phyloP scores from a whole-genome alignment of 371 early-diverging fungal species.

The Apophysomyces trapeziformis region DNA sequence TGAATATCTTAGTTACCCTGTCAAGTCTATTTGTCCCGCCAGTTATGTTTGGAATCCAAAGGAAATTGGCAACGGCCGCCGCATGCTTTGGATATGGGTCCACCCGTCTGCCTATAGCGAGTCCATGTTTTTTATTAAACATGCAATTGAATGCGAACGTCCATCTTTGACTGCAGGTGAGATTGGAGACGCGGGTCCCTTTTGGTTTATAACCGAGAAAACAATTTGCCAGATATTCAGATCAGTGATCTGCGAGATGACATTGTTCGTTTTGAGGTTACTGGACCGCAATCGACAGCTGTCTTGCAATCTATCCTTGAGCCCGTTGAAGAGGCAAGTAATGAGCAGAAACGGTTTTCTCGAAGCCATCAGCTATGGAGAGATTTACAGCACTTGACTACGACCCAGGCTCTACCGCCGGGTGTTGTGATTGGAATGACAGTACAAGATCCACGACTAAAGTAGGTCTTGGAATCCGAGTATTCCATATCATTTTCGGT shows the following conservation, averaged over 20 bases:
- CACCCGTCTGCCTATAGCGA: conserved; percentile 64
- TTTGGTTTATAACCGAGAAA: background rate
- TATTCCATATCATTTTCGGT: too few relatives aligned
- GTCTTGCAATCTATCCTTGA: conserved; percentile 64
- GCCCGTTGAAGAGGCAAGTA: conserved; percentile 19
- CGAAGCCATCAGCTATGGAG: conserved; percentile 48
- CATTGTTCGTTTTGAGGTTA: conserved; percentile 71
- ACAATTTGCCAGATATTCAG: conserved; percentile 12
- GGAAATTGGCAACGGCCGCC: conserved; percentile 21
- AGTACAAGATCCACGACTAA: conserved; percentile 76
- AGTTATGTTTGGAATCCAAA: conserved; percentile 72
- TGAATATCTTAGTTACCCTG: conserved; percentile 59
- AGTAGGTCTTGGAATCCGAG: conserved; percentile 37
- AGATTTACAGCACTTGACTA: conserved; percentile 48
- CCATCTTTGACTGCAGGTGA: background rate
- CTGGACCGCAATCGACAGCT: conserved; percentile 80
- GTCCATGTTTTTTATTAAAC: conserved; percentile 17
- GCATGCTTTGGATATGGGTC: conserved; percentile 67
- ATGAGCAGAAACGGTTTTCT: background rate
- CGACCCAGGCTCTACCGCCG: conserved; percentile 70
- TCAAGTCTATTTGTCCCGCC: conserved; percentile 61
- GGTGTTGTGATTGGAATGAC: conserved; percentile 69
- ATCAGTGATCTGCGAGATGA: conserved; percentile 47
- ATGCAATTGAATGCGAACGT: background rate
- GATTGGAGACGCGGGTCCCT: background rate